Evolutionary conservation across 75 land plant species (phyloP), one percentile per base, ranked within the genome.

Genomic region (Cupressus sempervirens): DNA sequence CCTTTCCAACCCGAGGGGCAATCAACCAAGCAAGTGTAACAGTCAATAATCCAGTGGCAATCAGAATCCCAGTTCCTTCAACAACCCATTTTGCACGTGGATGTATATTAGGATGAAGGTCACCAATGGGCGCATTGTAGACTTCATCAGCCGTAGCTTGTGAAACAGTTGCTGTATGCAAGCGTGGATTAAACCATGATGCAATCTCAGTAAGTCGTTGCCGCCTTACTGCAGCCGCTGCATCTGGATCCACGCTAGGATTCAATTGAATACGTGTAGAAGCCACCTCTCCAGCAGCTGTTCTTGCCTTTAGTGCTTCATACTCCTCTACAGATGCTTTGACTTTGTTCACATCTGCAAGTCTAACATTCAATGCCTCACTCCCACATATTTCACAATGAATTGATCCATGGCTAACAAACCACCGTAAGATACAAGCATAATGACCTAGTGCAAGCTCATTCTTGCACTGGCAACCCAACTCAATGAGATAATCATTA

Each of bases 1-100:
- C 96, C 94, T 94, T 94, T 72, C 94, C 96, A 77, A 94, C 94
- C 74, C 89, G 94, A 84, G 96, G 94, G 84, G 96, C 94, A 81
- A 94, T 88, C 36, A 94, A 86, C 94, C 96, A 94, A 34, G 93
- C 91, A 83, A 93, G 88, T 48, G 90, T 93, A 73, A 93, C 89
- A 83, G 92, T 90, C 70, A 94, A 91, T 52, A 94, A 82, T 0
- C 96, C 96, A 80, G 93, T 94, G 43, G 93, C 94, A 77, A 94
- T 88, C 3, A 94, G 83, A 86, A 94, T 88, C 13, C 93, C 94
- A 72, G 93, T 90, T 26, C 92, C 90, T 82, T 93, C 93, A 65
- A 94, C 88, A 43, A 92, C 92, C 93, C 93, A 93, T 87, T 85
- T 93, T 30, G 90, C 88, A 30, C 91, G 88, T 43, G 88, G 84